Evolutionary conservation across 2,329 filamentous ascomycete species (phyloP), one percentile per base, ranked within the genome.

Genomic region (Fusarium penzigii): DNA sequence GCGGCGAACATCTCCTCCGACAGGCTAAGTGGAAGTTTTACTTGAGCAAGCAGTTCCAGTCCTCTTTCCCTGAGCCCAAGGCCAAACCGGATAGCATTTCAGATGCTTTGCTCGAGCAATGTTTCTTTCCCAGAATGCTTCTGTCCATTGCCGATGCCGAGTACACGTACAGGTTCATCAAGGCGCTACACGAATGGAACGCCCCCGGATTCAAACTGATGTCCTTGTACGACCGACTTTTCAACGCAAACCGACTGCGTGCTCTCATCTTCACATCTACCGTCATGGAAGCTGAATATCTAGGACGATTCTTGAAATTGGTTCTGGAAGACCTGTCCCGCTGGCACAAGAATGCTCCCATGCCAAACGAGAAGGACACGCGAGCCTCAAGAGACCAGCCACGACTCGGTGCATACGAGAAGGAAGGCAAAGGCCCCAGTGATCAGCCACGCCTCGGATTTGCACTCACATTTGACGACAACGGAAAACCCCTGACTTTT

Each of bases 301-400:
- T 99, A n/a, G 94, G 92, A 12, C 89, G 90, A 20, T 97, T 99
- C 70, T 74, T 99, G 49, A 90, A 88, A 65, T 86, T 93, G 55
- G 78, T 94, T 2, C 75, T 99, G 11, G 83, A 86, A 53, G 91
- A 97, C 59, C 78, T 99, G 16, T 82, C 86, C 8, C 78, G 80
- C 46, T 99, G 95, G 94, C 94, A 97, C 70, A 82, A 83, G 20
- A 87, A 91, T 67, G 87, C 88, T 64, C 71, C 77, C 6, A 49
- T 64, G 1, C 96, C 61, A 0, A 64, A 60, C 14, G 68, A 72
- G 40, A 72, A 66, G 44, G 70, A 70, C 14, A 55, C 57, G 42
- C 70, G 57, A 46, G 66, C 61, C 6, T 64, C 70, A 47, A 76
- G 73, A 39, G 72, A 76, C 29, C 74, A 76, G 25, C 75, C 74